Conservation (phyloP, 306 rosid species). For the Dalbergia cultrata region DNA sequence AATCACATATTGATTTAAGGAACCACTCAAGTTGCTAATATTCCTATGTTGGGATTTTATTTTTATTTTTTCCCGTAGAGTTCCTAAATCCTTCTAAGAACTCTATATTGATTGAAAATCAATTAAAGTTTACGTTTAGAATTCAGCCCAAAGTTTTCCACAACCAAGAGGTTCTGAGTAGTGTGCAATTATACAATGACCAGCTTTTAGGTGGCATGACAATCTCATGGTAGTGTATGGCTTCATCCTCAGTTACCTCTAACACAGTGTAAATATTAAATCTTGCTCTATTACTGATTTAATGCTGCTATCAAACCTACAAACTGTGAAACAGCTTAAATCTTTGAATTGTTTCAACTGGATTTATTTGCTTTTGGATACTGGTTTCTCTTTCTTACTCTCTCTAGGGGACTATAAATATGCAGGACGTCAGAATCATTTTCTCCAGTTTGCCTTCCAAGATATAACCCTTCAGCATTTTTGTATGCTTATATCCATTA, state of each 20-base stretch:
- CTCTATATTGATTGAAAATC: not conserved
- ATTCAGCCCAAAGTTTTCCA: not conserved
- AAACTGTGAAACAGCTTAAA: conserved; percentile 21
- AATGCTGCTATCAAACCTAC: conserved; percentile 10
- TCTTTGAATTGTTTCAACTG: conserved; percentile 26
- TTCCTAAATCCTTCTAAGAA: not conserved
- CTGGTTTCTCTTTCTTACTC: conserved; percentile 39
- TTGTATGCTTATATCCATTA: conserved; percentile 90
- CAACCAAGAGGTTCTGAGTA: conserved; percentile 7
- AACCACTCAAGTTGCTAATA: not conserved
- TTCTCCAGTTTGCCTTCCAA: conserved; percentile 97
- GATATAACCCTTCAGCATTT: conserved; percentile 98
- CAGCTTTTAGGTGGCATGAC: conserved; percentile 9
- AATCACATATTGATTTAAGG: not conserved
- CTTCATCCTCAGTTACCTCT: conserved; percentile 17
- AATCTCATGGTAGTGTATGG: conserved; percentile 1
- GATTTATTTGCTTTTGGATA: conserved; percentile 23
- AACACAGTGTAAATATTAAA: not conserved
- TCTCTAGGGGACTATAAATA: conserved; percentile 35
- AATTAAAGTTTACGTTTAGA: conserved; percentile 5
- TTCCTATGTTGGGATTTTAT: not conserved
- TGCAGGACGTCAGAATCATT: conserved; percentile 98
- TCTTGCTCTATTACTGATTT: conserved; percentile 22
- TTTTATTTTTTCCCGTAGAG: not conserved
- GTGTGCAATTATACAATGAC: conserved; percentile 2